Conservation (phyloP, 2,329 filamentous ascomycete species). For the Aureobasidium namibiae region DNA sequence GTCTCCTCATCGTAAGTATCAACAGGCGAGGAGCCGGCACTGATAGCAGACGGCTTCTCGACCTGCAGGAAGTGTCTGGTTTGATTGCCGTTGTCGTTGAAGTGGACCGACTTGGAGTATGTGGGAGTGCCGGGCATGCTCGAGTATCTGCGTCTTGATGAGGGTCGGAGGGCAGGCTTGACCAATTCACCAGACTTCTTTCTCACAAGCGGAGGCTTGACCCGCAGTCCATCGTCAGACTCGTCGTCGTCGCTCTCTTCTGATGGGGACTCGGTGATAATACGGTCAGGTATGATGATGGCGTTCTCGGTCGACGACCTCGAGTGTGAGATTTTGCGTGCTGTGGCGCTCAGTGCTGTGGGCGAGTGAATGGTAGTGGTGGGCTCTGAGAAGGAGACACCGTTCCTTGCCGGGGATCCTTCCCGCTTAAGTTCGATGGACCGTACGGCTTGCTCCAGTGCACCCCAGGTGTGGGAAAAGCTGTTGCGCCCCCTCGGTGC, state of each 20-base stretch:
- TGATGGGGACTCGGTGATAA: slow-evolving; percentile 38
- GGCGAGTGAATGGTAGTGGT: slow-evolving; percentile 25
- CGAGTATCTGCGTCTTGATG: slow-evolving; percentile 73
- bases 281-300: slow-evolving; percentile 38
- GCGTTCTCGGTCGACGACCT: slow-evolving; percentile 51
- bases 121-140: slow-evolving; percentile 97
- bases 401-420: slow-evolving; percentile 45
- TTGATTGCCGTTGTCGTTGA: slow-evolving; percentile 92
- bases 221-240: slow-evolving; percentile 36
- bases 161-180: slow-evolving; percentile 75
- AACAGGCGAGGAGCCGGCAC: slow-evolving; percentile 83
- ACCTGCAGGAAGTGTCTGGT: slow-evolving; percentile 93
- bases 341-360: slow-evolving; percentile 43
- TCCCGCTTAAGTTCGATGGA: slow-evolving; percentile 61
- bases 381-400: slow-evolving; percentile 25
- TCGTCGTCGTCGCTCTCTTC: slow-evolving; percentile 45
- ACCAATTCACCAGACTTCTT: slow-evolving; percentile 98
- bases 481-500: slow-evolving; percentile 30
- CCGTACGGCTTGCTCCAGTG: slow-evolving; percentile 75
- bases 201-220: slow-evolving; percentile 83
- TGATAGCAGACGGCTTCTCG: slow-evolving; percentile 91
- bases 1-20: slow-evolving; percentile 79
- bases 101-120: slow-evolving; percentile 95
- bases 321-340: slow-evolving; percentile 54
- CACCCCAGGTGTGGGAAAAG: slow-evolving; percentile 43